Base-by-base conservation (phyloP, 805 yeast species). In the Monosporozyma servazzii region DNA sequence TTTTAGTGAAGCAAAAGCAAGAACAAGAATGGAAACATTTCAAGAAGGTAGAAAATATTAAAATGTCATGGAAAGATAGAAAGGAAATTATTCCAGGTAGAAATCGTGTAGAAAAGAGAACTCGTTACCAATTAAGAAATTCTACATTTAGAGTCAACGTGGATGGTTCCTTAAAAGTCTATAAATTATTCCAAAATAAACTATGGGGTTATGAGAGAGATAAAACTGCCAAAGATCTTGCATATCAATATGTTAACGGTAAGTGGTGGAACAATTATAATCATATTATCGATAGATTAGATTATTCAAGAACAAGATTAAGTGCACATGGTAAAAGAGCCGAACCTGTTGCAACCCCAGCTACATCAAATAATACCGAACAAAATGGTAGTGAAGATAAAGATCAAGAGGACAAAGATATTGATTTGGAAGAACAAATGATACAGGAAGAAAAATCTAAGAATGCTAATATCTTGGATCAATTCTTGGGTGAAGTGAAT, bases 171-270 rank as follows among this genome's bases (percentile, higher is more conserved):
- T 68, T 79, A 49, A 81, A 78, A 65, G 72, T 73, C 5, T 68
- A 85, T 51, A 79, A 78, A 58, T 72, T 83, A 57, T 77, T 76
- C 58, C 88, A 89, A 69, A 80, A 83, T 31, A 89, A 89, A 64
- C 75, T 93, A 41, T 91, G 99, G 99, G 98, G 98, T 3, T 76
- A 80, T 54, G 89, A 86, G 57, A 86, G 86, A 69, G 76, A 79
- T 55, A 83, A 78, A 59, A 71, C 75, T 2, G 64, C 75, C 2
- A 74, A 76, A 33, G 93, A 84, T 58, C 72, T 89, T 57, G 86
- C 84, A 0, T 77, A 74, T 67, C 71, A 73, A 50, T 90, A 78
- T 63, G 71, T 67, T 9, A 77, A 82, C 54, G 86, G 85, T 0
- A 77, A 75, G 45, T 88, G 96, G 96, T 77, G 76, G 57, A 87